These are phyloP conservation scores for Epichloe amarillans DNA, from an alignment of 2,329 filamentous ascomycete genomes.

Conservation along the genomic window DNA sequence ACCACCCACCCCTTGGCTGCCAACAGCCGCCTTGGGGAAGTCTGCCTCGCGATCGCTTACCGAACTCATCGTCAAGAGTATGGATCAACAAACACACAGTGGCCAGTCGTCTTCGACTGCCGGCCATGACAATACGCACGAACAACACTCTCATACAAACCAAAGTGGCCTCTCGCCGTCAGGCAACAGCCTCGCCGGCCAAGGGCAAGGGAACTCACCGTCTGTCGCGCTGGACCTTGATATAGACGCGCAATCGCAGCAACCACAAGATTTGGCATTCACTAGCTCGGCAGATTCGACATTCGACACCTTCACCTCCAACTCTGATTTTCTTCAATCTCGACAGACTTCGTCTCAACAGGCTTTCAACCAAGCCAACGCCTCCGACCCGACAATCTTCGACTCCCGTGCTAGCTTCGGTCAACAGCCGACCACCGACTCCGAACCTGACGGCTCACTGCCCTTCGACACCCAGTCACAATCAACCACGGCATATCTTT, in stretches of 20 bases:
- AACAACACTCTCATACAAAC: slow-evolving; percentile 49
- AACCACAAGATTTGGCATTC: slow-evolving; percentile 23
- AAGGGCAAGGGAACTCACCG: slow-evolving; percentile 28
- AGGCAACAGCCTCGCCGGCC: slow-evolving; percentile 36
- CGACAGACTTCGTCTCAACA: slow-evolving; percentile 26
- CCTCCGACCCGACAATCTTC: slow-evolving; percentile 25
- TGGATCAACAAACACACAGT: slow-evolving; percentile 29
- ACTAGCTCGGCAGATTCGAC: slow-evolving; percentile 16
- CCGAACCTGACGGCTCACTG: slow-evolving; percentile 23
- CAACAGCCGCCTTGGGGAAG: slow-evolving; percentile 30
- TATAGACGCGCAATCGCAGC: slow-evolving; percentile 34
- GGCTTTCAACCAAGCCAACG: slow-evolving; percentile 16
- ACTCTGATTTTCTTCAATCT: slow-evolving; percentile 36
- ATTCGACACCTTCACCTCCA: slow-evolving; percentile 31
- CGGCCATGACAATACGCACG: slow-evolving; percentile 28
- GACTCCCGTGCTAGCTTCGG: slow-evolving; percentile 29
- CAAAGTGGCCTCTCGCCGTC: slow-evolving; percentile 49
- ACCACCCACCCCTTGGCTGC: slow-evolving; percentile 25
- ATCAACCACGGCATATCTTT: slow-evolving; percentile 27
- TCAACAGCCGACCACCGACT: slow-evolving; percentile 24
- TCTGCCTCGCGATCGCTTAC: slow-evolving; percentile 26
- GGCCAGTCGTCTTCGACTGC: slow-evolving; percentile 47
- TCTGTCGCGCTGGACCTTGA: slow-evolving; percentile 44
- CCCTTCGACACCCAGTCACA: slow-evolving; percentile 30
- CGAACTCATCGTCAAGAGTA: slow-evolving; percentile 15